Base-by-base conservation (phyloP, 2,329 filamentous ascomycete species). In the Ophiosphaerella narmari region DNA sequence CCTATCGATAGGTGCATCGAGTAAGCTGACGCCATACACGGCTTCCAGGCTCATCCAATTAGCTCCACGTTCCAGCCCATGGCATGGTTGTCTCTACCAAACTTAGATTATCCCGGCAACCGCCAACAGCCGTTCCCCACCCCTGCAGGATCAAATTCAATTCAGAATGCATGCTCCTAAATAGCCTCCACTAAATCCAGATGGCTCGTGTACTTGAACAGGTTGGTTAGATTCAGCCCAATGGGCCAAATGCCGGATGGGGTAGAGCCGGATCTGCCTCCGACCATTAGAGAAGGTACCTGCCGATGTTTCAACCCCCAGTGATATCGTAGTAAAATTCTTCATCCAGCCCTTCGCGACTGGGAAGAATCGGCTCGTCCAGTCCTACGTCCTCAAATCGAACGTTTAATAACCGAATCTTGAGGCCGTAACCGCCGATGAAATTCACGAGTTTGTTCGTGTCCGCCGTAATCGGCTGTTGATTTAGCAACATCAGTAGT, bases 391-490 rank as follows among this genome's bases (percentile, higher is more conserved):
- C 89, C 70, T 97, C 91, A 75, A 92, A 89, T 47, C 91, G 81
- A 36, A 99, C 89, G 73, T 97, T 99, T 63, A 99, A 78, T 68
- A 99, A 76, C 35, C 94, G 81, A 55, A 99, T 95, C 78, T 96
- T 96, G 56, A 97, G 78, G 4, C 94, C 92, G 70, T 96, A 97
- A 61, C 95, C 89, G 66, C 86, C 86, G 52, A 97, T 89, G 63
- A 97, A 78, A 47, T 87, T 86, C 46, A 97, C 87, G 54, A 97
- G 78, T 73, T 94, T 95, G 70, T 88, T 93, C 32, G 94, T 97
- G 75, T 97, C 93, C 2, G 91, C 85, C n/a, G 94, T 99, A 69
- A 99, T 97, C 16, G 94, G 94, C 51, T 92, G 86, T 74, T 99
- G 94, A 68, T 95, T 91, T 21, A 99, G 81, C 46, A 99, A 80